Conservation (phyloP, 2,329 filamentous ascomycete species). For the Nemania sp. region DNA sequence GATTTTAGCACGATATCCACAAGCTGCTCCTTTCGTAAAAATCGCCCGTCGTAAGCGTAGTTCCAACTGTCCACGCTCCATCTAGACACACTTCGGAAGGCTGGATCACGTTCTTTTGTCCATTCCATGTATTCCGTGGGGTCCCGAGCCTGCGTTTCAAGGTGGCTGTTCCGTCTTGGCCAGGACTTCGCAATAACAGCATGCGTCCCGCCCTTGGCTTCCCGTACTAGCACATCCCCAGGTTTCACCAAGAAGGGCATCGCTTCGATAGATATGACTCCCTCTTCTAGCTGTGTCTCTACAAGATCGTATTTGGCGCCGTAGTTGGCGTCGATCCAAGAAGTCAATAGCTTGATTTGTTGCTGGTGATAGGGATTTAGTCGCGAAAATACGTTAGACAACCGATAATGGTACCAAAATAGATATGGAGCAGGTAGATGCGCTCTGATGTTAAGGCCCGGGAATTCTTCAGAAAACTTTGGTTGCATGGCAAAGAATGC, state of each 20-base stretch:
- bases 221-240: slow-evolving; percentile 18
- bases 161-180: background rate
- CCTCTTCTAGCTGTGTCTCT: background rate
- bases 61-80: slow-evolving; percentile 4
- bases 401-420: slow-evolving; percentile 35
- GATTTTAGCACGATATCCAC: background rate
- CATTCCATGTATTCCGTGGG: background rate
- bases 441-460: slow-evolving; percentile 7
- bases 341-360: slow-evolving; percentile 18
- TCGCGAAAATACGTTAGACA: background rate
- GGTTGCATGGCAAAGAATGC: slow-evolving; percentile 22
- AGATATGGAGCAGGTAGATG: slow-evolving; percentile 17
- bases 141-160: background rate
- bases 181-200: slow-evolving; percentile 11
- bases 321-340: slow-evolving; percentile 33
- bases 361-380: slow-evolving; percentile 4
- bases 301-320: slow-evolving; percentile 10
- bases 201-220: background rate
- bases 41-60: slow-evolving; percentile 10
- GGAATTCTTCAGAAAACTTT: slow-evolving; percentile 26
- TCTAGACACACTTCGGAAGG: background rate
- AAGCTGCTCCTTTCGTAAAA: background rate
- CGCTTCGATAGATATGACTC: background rate
- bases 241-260: slow-evolving; percentile 22
- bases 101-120: background rate